phyloP scores from a whole-genome alignment of 2,329 filamentous ascomycete genomes.

The Endocalyx cinctus region DNA sequence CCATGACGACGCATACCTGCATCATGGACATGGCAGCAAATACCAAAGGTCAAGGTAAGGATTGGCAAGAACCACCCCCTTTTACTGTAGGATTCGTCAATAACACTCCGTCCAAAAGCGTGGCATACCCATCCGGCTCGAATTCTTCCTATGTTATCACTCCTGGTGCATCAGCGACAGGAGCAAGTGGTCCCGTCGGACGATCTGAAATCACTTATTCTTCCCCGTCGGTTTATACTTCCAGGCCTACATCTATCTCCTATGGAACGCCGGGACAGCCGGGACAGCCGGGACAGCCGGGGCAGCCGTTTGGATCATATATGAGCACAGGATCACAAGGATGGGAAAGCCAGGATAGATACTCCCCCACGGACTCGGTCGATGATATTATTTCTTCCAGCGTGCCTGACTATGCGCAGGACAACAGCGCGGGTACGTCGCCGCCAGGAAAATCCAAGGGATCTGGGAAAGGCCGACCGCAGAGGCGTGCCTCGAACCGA shows the following conservation, averaged over 20 bases:
- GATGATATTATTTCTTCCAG: slow-evolving; percentile 56
- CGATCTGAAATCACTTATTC: slow-evolving; percentile 37
- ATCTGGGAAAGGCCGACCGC: slow-evolving; percentile 46
- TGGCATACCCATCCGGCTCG: slow-evolving; percentile 36
- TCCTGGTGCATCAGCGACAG: slow-evolving; percentile 26
- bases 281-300: slow-evolving; percentile 12
- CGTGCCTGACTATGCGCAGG: slow-evolving; percentile 56
- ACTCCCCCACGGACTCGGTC: slow-evolving; percentile 54
- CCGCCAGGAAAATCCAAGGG: slow-evolving; percentile 41
- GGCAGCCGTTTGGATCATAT: slow-evolving; percentile 32
- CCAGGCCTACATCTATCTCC: slow-evolving; percentile 37
- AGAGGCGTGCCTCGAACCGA: slow-evolving; percentile 71
- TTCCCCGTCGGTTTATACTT: slow-evolving; percentile 35
- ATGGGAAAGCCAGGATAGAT: slow-evolving; percentile 47
- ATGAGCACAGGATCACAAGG: slow-evolving; percentile 35
- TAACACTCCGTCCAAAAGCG: slow-evolving; percentile 37
- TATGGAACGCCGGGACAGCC: slow-evolving; percentile 24
- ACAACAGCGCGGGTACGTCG: slow-evolving; percentile 40
- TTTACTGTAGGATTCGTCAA: slow-evolving; percentile 16
- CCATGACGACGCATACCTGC: slow-evolving; percentile 23
- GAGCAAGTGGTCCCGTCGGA: slow-evolving; percentile 31
- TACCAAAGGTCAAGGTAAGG: slow-evolving; percentile 30
- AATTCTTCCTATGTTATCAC: slow-evolving; percentile 29
- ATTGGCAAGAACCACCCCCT: slow-evolving; percentile 13
- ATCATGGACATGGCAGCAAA: slow-evolving; percentile 21